Evolutionary conservation across 768 basidiomycete genomes (phyloP), one percentile per base, ranked within the genome.

Genomic region (Pulveroboletus sp.): DNA sequence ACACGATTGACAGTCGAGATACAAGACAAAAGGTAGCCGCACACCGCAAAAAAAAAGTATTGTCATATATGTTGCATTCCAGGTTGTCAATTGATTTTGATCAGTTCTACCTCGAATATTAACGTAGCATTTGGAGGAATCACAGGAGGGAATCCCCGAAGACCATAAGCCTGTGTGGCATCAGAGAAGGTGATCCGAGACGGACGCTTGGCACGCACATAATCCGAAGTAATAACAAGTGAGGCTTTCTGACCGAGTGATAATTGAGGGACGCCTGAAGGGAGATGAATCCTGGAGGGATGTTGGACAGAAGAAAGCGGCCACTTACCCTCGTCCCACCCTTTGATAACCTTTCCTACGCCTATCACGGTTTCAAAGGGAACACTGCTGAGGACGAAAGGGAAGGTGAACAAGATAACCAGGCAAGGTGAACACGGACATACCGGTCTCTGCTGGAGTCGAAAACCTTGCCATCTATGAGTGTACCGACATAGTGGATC

Each of bases 241-340:
- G 63, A 57, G 13, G 88, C 91, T 67, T 86, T 92, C 68, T 86
- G 61, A 57, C 89, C 89, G 30, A 89, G 32, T 10, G 88, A 89
- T 54, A 93, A 71, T 71, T 89, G 74, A 5, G 77, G 81, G 14
- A 94, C 89, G 43, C 83, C 89, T 91, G 60, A 41, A 6, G 8
- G 40, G 32, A 27, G 36, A 48, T 55, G 32, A 54, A 26, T 9
- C 15, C 15, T 10, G 8, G 39, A 11, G 10, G 14, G 6, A 27
- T 30, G 21, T 8, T 28, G 10, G 28, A 15, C 26, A 8, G 31
- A 11, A 4, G 32, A 27, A 39, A 17, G 8, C 11, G 13, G 8
- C 26, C 32, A 69, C 76, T 58, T 56, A 84, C 92, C 91, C 67
- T 92, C 88, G 61, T 93, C 91, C 92, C 90, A 93, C 28, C 91